Conservation (phyloP, 2,329 filamentous ascomycete species). For the Cordyceps tenuipes region DNA sequence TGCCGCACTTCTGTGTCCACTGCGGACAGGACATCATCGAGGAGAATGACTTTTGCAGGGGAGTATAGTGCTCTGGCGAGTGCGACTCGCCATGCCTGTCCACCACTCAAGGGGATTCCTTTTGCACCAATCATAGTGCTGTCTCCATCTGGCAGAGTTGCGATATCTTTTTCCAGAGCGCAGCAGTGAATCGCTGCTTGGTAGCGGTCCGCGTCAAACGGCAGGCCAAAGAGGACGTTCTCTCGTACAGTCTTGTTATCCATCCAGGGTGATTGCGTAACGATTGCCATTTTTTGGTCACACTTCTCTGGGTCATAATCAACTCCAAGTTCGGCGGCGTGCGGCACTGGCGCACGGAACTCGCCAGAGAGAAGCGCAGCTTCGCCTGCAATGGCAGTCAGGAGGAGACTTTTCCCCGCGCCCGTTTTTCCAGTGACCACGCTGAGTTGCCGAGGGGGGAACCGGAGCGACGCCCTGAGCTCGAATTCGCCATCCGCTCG, state of each 20-base stretch:
- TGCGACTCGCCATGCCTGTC: slow-evolving; percentile 16
- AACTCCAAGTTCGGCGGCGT: not conserved
- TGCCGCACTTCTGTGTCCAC: too few species aligned
- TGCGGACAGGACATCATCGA: slow-evolving; percentile 61
- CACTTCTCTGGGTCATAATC: not conserved
- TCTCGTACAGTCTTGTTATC: slow-evolving; percentile 65
- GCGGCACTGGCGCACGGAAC: slow-evolving; percentile 1
- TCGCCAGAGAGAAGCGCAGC: slow-evolving; percentile 6
- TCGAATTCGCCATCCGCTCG: too few species aligned
- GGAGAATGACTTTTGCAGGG: slow-evolving; percentile 27
- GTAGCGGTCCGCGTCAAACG: slow-evolving; percentile 26
- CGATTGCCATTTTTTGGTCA: not conserved
- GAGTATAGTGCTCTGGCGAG: slow-evolving; percentile 19
- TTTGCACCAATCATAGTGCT: slow-evolving; percentile 46
- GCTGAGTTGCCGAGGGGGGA: slow-evolving; percentile 9
- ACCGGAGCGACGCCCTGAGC: not conserved
- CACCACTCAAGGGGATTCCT: slow-evolving; percentile 12
- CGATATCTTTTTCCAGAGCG: slow-evolving; percentile 61
- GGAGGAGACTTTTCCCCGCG: slow-evolving; percentile 11
- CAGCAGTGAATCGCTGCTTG: slow-evolving; percentile 36
- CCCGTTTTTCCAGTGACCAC: slow-evolving; percentile 13
- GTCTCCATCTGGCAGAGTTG: slow-evolving; percentile 62
- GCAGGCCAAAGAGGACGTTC: slow-evolving; percentile 65
- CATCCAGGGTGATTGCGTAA: slow-evolving; percentile 66
- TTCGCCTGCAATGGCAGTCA: slow-evolving; percentile 10